Evolutionary conservation across 2,329 filamentous ascomycete species (phyloP).

Genomic region (Chaetothyriales sp.): DNA sequence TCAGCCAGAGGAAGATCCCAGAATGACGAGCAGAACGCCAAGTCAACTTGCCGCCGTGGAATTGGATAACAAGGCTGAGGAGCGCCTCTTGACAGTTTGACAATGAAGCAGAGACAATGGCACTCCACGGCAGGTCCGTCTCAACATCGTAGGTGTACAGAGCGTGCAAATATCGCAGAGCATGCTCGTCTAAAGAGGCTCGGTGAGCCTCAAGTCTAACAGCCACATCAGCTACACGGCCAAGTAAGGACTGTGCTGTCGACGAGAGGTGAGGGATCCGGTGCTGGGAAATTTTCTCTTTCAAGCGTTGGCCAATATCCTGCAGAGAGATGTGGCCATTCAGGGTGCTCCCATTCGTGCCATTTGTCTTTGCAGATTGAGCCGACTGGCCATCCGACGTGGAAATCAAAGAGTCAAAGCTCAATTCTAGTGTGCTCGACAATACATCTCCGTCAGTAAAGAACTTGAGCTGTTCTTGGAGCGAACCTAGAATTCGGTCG

Average conservation of each 20-base stretch:
- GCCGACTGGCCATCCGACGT: neutral
- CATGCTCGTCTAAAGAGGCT: slow-evolving; percentile 80
- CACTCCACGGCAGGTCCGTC: slow-evolving; percentile 43
- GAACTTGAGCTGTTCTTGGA: slow-evolving; percentile 67
- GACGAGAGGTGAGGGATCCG: slow-evolving; percentile 67
- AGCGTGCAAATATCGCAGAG: slow-evolving; percentile 50
- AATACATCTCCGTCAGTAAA: slow-evolving; percentile 66
- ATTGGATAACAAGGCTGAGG: slow-evolving; percentile 62
- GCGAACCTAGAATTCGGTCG: slow-evolving; percentile 53
- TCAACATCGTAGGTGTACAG: slow-evolving; percentile 43
- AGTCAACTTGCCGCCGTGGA: slow-evolving; percentile 62
- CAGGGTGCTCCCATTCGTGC: slow-evolving; percentile 36
- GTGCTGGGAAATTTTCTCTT: slow-evolving; percentile 59
- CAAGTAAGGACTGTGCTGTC: slow-evolving; percentile 31
- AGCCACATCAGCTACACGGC: slow-evolving; percentile 70
- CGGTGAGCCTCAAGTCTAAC: slow-evolving; percentile 74
- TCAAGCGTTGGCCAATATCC: slow-evolving; percentile 52
- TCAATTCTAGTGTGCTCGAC: slow-evolving; percentile 57
- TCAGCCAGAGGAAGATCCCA: slow-evolving; percentile 90
- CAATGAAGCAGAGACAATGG: slow-evolving; percentile 66
- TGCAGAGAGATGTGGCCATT: slow-evolving; percentile 43
- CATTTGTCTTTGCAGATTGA: neutral
- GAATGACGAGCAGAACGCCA: slow-evolving; percentile 79
- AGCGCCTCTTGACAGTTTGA: slow-evolving; percentile 63
- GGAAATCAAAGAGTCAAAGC: slow-evolving; percentile 29